Percentiles rank a stretch among this genome's conserved stretches.
Evolutionary conservation across 176 grass and related monocot genomes (phyloP).

Genomic region (Typha latifolia): DNA sequence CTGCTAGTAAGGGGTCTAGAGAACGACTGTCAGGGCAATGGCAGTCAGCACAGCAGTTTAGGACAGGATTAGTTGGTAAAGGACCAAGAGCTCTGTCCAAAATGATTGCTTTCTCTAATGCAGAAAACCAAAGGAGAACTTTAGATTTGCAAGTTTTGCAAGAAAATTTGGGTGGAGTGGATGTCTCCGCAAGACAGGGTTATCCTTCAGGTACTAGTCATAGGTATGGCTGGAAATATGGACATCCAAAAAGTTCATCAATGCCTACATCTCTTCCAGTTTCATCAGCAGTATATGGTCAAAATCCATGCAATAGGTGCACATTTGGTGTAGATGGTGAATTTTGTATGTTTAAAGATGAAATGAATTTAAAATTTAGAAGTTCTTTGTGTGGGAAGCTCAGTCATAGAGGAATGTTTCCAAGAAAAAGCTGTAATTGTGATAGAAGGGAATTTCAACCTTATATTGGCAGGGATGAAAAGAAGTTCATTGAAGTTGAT

Average conservation of each 20-base stretch:
- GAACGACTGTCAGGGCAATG: not conserved
- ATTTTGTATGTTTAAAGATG: not conserved
- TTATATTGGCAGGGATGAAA: constrained; percentile 24
- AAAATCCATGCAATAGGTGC: constrained; percentile 11
- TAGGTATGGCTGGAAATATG: not conserved
- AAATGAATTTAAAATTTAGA: not conserved
- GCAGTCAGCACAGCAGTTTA: constrained; percentile 6
- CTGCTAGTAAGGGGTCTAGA: not conserved
- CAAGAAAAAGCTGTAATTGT: constrained; percentile 10
- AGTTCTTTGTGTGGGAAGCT: constrained; percentile 11
- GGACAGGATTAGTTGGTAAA: constrained; percentile 15
- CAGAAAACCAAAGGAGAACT: constrained; percentile 30
- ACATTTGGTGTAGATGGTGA: not conserved
- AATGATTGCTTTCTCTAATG: constrained; percentile 64
- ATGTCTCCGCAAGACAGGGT: not conserved
- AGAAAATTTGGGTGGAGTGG: constrained; percentile 3
- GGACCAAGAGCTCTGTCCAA: constrained; percentile 42
- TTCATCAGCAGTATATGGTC: constrained; percentile 12
- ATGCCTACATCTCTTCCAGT: constrained; percentile 23
- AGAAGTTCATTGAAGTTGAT: constrained; percentile 23
- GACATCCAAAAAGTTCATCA: constrained; percentile 41
- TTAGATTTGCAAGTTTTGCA: constrained; percentile 4
- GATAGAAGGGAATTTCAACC: constrained; percentile 14
- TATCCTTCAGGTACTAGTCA: not conserved
- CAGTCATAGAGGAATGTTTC: constrained; percentile 12